phyloP scores from a whole-genome alignment of 2,329 filamentous ascomycete genomes.

The Fusarium palustre region DNA sequence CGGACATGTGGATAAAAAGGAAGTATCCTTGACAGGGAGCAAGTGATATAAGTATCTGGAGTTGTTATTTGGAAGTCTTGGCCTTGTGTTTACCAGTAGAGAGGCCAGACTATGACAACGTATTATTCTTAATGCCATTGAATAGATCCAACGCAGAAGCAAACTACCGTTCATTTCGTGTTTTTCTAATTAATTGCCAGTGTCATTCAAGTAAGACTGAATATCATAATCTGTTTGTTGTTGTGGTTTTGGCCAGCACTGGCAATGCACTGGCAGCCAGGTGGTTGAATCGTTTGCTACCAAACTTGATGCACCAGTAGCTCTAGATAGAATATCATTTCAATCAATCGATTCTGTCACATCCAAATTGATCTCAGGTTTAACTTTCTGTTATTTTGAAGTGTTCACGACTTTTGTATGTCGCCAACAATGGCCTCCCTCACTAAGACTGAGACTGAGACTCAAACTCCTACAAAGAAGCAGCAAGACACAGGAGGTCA shows the following conservation, averaged over 20 bases:
- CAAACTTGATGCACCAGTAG: neutral
- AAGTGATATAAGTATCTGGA: conserved; percentile 40
- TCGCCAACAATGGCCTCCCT: neutral
- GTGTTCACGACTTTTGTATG: neutral
- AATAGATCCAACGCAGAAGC: conserved; percentile 43
- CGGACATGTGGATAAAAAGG: conserved; percentile 36
- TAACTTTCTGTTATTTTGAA: neutral
- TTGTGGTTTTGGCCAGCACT: neutral
- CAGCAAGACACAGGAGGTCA: conserved; percentile 9
- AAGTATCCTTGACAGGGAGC: conserved; percentile 28
- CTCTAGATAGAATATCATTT: neutral
- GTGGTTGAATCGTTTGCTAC: neutral
- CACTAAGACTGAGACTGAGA: neutral
- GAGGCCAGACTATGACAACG: conserved; percentile 31
- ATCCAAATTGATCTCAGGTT: neutral
- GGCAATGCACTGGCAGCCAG: neutral
- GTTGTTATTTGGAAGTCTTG: conserved; percentile 35
- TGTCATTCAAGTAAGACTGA: neutral
- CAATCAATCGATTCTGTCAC: rapidly evolving
- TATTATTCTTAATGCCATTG: conserved; percentile 43
- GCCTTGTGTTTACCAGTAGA: conserved; percentile 13
- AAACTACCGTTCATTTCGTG: neutral
- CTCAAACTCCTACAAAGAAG: conserved; percentile 8
- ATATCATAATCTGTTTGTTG: neutral
- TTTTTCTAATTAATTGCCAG: neutral